Conservation (phyloP, 139 green algal species). For the Haematococcus sp. region DNA sequence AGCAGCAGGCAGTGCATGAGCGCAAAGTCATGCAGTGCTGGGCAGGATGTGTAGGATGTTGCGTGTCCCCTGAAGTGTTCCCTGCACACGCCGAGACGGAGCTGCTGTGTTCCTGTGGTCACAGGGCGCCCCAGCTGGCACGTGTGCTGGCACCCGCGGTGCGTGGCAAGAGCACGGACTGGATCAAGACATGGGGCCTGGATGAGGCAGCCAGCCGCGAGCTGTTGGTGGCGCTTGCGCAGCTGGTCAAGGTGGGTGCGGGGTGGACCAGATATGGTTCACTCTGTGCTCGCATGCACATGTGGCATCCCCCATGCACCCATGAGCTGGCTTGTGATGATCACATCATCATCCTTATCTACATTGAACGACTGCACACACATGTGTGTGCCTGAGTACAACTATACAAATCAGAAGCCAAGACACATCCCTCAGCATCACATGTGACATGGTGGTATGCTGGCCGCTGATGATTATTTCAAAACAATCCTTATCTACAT, state of each 20-base stretch:
- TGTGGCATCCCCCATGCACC: neutral
- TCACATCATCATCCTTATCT: conserved; percentile 48
- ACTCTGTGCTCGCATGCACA: neutral
- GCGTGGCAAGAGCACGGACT: conserved; percentile 42
- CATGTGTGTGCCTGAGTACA: conserved; percentile 7
- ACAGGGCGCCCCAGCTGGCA: conserved; percentile 8
- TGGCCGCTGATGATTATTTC: conserved; percentile 23
- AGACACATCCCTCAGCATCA: neutral
- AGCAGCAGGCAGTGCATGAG: too few relatives aligned
- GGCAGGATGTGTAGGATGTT: too few relatives aligned
- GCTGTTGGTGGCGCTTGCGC: conserved; percentile 46
- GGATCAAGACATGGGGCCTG: conserved; percentile 37
- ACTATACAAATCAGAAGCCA: neutral
- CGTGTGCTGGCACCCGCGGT: conserved; percentile 16
- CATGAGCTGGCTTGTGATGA: conserved; percentile 19
- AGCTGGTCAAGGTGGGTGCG: conserved; percentile 48
- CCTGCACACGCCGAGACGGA: too few relatives aligned
- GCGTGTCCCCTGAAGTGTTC: too few relatives aligned
- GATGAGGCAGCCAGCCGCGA: conserved; percentile 23
- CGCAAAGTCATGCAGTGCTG: too few relatives aligned
- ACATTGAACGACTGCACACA: conserved; percentile 41
- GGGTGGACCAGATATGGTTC: neutral
- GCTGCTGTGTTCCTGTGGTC: neutral
- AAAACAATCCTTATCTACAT: conserved; percentile 59
- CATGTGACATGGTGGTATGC: too few relatives aligned